Base-by-base conservation (phyloP, 1,284 basidiomycete species). In the Tetrapyrgos nigripes region DNA sequence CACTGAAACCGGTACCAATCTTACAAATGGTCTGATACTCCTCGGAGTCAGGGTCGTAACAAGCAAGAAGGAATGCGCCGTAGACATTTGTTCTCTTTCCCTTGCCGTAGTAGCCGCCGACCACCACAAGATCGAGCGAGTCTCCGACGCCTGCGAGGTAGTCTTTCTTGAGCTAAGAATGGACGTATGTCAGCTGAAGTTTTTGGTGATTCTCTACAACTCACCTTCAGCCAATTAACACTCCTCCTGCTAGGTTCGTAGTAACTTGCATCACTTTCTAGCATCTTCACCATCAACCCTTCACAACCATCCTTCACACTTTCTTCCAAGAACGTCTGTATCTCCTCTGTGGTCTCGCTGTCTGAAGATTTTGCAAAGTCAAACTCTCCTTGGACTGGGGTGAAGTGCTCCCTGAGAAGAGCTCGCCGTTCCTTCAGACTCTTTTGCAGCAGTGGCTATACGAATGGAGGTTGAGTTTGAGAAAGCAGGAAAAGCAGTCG, bases 261-360 rank as follows among this genome's bases (percentile, higher is more conserved):
- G 66, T 87, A 93, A 69, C 96, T 95, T 14, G 91, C 91, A 37
- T 93, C 88, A 24, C 88, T 93, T 40, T 96, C 92, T 13, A 99
- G 81, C 94, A 98, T 97, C 78, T 99, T 99, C 62, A 99, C 95
- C 97, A 99, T 98, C 50, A 99, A 83, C 3, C 97, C 97, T 74
- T 99, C 97, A 74, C 97, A 99, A 1, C 97, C 96, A 70, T 98
- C 96, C 71, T 96, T 97, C 64, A 99, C 94, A 72, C 93, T 96
- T 66, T 96, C 92, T 69, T 99, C 97, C 17, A 99, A 79, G 82
- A 99, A 98, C 0, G 85, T 74, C 70, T 97, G 95, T 55, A 99
- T 98, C 69, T 98, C 96, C 47, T 99, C 97, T 0, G 88, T 91
- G 6, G 91, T 93, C 58, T 93, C 89, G 26, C 91, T 85, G 71